Evolutionary conservation across 768 basidiomycete species (phyloP).

Genomic region (Omphalotus guepiniiformis): DNA sequence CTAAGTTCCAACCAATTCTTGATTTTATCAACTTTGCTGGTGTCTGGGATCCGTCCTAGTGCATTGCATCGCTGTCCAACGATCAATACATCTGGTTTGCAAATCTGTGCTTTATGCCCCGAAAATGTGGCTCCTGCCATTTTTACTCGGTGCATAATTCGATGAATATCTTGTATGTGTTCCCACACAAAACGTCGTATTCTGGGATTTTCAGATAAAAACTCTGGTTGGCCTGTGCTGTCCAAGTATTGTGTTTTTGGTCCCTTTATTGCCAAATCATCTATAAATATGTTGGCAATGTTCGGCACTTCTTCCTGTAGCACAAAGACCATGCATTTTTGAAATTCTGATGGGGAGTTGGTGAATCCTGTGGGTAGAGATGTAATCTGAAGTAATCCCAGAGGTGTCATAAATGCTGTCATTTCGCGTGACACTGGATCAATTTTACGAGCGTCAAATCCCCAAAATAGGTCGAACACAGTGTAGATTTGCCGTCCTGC

Average conservation of each 20-base stretch:
- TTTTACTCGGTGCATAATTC: slow-evolving; percentile 30
- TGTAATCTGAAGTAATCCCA: background rate
- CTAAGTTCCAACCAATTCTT: slow-evolving; percentile 14
- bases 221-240: slow-evolving; percentile 14
- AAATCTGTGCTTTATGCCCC: slow-evolving; percentile 25
- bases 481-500: no score
- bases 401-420: background rate
- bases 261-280: slow-evolving; percentile 29
- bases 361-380: slow-evolving; percentile 35
- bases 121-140: slow-evolving; percentile 28
- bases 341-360: slow-evolving; percentile 29
- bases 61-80: slow-evolving; percentile 29
- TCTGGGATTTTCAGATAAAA: slow-evolving; percentile 14
- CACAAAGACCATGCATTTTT: slow-evolving; percentile 28
- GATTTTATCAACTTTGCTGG: slow-evolving; percentile 22
- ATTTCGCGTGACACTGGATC: slow-evolving; percentile 7
- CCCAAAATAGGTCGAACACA: no score
- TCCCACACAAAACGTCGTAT: slow-evolving; percentile 33
- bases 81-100: slow-evolving; percentile 17
- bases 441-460: no score
- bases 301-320: slow-evolving; percentile 26
- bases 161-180: slow-evolving; percentile 25
- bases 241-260: slow-evolving; percentile 26
- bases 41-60: slow-evolving; percentile 25
- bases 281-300: slow-evolving; percentile 23